Evolutionary conservation across 441 rosid genomes (phyloP), one percentile per base, ranked within the genome.

Genomic region (Pelargonium citronellum): DNA sequence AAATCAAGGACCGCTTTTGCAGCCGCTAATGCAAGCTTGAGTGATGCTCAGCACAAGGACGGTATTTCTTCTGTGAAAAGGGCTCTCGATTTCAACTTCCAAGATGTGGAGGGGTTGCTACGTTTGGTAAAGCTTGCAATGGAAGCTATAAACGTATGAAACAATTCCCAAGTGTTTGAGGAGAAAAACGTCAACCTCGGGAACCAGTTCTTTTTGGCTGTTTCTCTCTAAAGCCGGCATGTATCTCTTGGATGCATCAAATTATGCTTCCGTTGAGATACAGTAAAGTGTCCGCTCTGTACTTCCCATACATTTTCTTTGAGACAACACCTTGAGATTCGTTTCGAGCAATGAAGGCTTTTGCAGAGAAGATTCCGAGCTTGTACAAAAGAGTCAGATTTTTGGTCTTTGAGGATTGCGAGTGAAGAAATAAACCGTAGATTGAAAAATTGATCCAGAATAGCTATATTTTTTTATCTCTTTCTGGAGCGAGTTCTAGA

Each of bases 21-120:
- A 55, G 86, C 89, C 41, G 87, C 86, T 67, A 79, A 71, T 73
- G 74, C 73, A 46, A 68, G 47, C 66, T 70, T 81, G 73, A 84
- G 79, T 78, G 86, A 80, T 75, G 73, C 80, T 20, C 77, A 77
- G 73, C 77, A 80, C 63, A 77, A 53, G 73, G 84, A 87, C 51
- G 81, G 70, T 71, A 68, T 86, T 55, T 51, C 82, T 75, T 81
- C 88, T 71, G 71, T 91, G 74, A 88, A 79, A 78, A 83, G 76
- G 71, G 96, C 79, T 11, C 72, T 88, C 68, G 84, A 91, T 80
- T 91, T 88, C 73, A 83, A 88, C 86, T 91, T 91, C 83, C 92
- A 90, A 69, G 93, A 89, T 71, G 83, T 94, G 37, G 91, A 87
- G 55, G 84, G 77, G 63, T 78, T 94, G 34, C 55, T 94, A 73